phyloP scores from a whole-genome alignment of 257 asterid genomes.

The Nemophila menziesii region DNA sequence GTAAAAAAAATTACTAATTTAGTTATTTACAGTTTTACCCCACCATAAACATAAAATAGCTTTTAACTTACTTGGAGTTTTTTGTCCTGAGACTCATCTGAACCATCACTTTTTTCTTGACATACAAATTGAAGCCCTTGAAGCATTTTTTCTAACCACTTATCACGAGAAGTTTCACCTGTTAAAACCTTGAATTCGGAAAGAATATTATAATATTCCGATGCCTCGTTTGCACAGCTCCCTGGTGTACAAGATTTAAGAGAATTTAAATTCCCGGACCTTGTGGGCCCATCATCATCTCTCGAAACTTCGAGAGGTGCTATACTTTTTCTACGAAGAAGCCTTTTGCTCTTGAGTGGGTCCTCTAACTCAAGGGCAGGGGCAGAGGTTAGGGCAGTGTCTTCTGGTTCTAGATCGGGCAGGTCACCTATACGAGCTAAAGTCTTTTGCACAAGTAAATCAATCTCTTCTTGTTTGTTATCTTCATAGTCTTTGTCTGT shows the following conservation, averaged over 20 bases:
- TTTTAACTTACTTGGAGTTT: slow-evolving; percentile 19
- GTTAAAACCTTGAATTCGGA: slow-evolving; percentile 37
- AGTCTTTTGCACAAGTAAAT: slow-evolving; percentile 69
- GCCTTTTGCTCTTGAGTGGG: slow-evolving; percentile 41
- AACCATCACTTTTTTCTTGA: slow-evolving; percentile 22
- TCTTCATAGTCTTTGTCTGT: slow-evolving; percentile 73
- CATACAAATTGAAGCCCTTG: slow-evolving; percentile 47
- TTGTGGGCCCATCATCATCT: slow-evolving; percentile 42
- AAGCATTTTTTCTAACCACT: slow-evolving; percentile 71
- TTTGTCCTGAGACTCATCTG: slow-evolving; percentile 29
- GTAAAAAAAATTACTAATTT: slow-evolving; percentile 14
- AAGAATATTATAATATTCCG: slow-evolving; percentile 41
- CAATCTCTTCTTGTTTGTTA: slow-evolving; percentile 54
- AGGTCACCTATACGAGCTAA: slow-evolving; percentile 50
- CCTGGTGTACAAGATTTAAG: slow-evolving; percentile 62
- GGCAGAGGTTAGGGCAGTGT: too few species aligned
- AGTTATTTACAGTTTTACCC: neutral
- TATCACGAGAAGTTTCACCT: slow-evolving; percentile 56
- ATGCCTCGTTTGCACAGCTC: slow-evolving; percentile 29
- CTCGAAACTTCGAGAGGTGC: slow-evolving; percentile 55
- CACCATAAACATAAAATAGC: too few species aligned
- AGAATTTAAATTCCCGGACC: slow-evolving; percentile 32
- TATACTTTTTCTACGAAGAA: slow-evolving; percentile 43
- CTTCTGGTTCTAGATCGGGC: slow-evolving; percentile 63
- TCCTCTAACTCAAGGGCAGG: slow-evolving; percentile 51